A percentile compares a stretch with the other conserved stretches of the same genome.
These are phyloP conservation scores for Bidens hawaiensis DNA, from an alignment of 140 eudicot genomes.

Conservation along the genomic window DNA sequence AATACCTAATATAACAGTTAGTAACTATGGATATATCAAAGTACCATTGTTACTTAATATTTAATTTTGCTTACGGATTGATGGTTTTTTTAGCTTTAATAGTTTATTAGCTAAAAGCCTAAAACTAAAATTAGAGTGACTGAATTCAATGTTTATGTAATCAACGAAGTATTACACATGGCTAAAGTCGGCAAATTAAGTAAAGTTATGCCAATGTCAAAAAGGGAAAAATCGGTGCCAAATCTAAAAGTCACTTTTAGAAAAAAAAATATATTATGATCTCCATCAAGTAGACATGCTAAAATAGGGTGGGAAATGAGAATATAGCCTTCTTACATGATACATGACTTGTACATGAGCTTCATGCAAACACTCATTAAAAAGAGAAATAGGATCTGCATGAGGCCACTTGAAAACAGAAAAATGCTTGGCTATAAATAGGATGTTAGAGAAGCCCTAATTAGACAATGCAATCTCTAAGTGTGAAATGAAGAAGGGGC, in stretches of 20 bases:
- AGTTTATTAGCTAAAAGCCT: background rate
- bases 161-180: background rate
- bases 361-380: constrained; percentile 14
- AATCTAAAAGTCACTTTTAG: background rate
- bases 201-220: constrained; percentile 1
- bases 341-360: constrained; percentile 28
- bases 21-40: no score
- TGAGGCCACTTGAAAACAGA: constrained; percentile 14
- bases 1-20: no score
- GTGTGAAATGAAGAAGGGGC: constrained; percentile 29
- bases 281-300: constrained; percentile 4
- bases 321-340: constrained; percentile 23
- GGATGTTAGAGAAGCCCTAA: background rate
- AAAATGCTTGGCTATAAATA: constrained; percentile 34
- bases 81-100: no score
- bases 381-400: constrained; percentile 16
- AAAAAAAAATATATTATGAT: background rate
- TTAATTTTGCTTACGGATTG: no score
- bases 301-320: constrained; percentile 12
- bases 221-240: constrained; percentile 1
- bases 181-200: constrained; percentile 1
- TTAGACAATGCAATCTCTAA: background rate
- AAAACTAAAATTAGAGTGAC: constrained; percentile 2
- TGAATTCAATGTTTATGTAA: constrained; percentile 1
- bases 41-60: no score